Conservation (phyloP, 495 filamentous ascomycete genomes). For the Cercophora samala region DNA sequence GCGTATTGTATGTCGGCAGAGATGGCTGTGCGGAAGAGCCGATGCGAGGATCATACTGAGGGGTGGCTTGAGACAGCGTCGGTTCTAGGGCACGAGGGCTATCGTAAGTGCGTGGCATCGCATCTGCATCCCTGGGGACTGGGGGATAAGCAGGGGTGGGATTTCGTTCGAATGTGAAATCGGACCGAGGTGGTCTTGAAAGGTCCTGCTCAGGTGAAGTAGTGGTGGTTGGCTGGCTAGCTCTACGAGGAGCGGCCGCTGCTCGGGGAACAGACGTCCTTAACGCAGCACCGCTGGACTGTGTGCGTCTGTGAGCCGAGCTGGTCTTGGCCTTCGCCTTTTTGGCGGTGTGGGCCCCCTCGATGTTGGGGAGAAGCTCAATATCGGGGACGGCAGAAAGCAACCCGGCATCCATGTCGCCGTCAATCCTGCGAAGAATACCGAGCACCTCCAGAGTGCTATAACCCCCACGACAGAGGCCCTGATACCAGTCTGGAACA, state of each 20-base stretch:
- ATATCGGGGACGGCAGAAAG: constrained; percentile 57
- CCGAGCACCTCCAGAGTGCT: constrained; percentile 36
- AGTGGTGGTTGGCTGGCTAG: background rate
- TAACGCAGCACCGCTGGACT: constrained; percentile 24
- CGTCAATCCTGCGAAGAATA: constrained; percentile 36
- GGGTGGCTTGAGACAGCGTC: background rate
- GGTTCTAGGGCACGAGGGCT: background rate
- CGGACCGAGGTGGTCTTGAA: background rate
- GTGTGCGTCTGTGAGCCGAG: constrained; percentile 40
- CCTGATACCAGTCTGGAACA: constrained; percentile 45
- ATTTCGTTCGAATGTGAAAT: background rate
- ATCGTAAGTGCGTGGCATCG: background rate
- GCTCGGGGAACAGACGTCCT: background rate
- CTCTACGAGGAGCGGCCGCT: background rate
- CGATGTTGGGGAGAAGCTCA: constrained; percentile 62
- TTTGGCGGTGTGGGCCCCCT: constrained; percentile 17
- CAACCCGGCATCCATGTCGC: constrained; percentile 29
- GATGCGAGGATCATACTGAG: background rate
- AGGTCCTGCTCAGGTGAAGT: background rate
- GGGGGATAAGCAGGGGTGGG: background rate
- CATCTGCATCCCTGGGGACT: background rate
- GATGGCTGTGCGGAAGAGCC: background rate
- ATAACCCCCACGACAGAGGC: constrained; percentile 34
- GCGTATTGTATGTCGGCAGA: background rate
- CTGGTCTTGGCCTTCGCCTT: constrained; percentile 16